Conservation (phyloP, 306 rosid genomes). For the Arachis hypogaea region DNA sequence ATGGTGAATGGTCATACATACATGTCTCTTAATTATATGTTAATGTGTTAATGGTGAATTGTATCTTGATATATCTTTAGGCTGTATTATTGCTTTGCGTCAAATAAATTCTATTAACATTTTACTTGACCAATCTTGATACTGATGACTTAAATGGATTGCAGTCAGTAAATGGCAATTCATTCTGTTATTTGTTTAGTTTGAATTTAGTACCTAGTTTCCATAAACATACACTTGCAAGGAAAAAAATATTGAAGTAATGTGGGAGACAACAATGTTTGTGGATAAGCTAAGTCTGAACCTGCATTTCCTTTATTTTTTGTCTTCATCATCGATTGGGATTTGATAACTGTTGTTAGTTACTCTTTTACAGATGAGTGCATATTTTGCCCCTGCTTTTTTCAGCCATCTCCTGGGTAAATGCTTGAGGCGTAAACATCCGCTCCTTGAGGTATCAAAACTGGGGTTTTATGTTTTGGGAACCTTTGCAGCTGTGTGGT, state of each 20-base stretch:
- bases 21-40: neutral
- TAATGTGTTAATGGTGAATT: slow-evolving; percentile 3
- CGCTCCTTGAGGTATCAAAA: slow-evolving; percentile 73
- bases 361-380: slow-evolving; percentile 77
- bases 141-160: neutral
- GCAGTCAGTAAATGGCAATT: neutral
- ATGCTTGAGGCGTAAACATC: slow-evolving; percentile 65
- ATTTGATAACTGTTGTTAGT: slow-evolving; percentile 22
- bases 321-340: neutral
- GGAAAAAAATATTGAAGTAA: slow-evolving; percentile 9
- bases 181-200: neutral
- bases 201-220: slow-evolving; percentile 26
- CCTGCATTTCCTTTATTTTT: neutral
- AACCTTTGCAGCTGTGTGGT: slow-evolving; percentile 78
- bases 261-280: neutral
- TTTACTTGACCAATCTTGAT: neutral
- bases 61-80: slow-evolving; percentile 13
- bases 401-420: slow-evolving; percentile 88
- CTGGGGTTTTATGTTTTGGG: slow-evolving; percentile 78
- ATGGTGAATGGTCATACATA: neutral
- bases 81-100: slow-evolving; percentile 11
- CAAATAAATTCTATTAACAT: slow-evolving; percentile 21
- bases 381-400: slow-evolving; percentile 93
- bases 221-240: slow-evolving; percentile 19
- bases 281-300: slow-evolving; percentile 21